phyloP scores from a whole-genome alignment of 2,329 filamentous ascomycete genomes.

The Talaromyces atroroseus region DNA sequence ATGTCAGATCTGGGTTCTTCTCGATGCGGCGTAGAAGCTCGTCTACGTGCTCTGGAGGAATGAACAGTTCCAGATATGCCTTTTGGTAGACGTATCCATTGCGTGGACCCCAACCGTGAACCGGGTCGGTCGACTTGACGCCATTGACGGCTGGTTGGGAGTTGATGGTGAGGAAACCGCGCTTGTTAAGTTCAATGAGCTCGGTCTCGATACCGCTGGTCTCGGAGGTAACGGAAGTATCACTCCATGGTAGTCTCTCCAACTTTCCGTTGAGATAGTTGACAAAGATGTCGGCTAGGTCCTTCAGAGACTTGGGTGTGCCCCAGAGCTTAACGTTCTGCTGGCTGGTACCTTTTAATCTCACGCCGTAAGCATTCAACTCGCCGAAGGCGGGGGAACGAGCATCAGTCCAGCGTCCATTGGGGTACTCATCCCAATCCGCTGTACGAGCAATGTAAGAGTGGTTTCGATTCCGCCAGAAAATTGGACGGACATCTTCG shows the following conservation, averaged over 20 bases:
- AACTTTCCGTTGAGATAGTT: slow-evolving; percentile 77
- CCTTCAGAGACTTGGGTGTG: slow-evolving; percentile 69
- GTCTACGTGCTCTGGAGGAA: slow-evolving; percentile 71
- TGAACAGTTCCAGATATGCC: slow-evolving; percentile 86
- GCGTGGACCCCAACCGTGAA: slow-evolving; percentile 89
- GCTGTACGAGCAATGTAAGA: slow-evolving; percentile 93
- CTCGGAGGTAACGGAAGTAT: slow-evolving; percentile 77
- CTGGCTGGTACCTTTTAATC: slow-evolving; percentile 89
- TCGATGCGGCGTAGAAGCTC: slow-evolving; percentile 75
- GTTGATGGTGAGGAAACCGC: slow-evolving; percentile 91
- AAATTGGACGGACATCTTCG: slow-evolving; percentile 95
- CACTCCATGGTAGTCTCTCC: slow-evolving; percentile 86
- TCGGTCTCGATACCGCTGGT: slow-evolving; percentile 71
- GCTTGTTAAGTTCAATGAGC: slow-evolving; percentile 74
- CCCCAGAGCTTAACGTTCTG: slow-evolving; percentile 95
- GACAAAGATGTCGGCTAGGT: slow-evolving; percentile 78
- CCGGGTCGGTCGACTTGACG: slow-evolving; percentile 75
- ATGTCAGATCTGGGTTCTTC: slow-evolving; percentile 75
- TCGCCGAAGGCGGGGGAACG: slow-evolving; percentile 94
- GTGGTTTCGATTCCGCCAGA: slow-evolving; percentile 96
- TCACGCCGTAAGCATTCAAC: slow-evolving; percentile 88
- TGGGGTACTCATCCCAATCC: slow-evolving; percentile 98
- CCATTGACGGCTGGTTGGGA: slow-evolving; percentile 94
- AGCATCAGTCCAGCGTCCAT: slow-evolving; percentile 97
- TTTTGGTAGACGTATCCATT: slow-evolving; percentile 99